phyloP scores from a whole-genome alignment of 495 filamentous ascomycete species.

The Haplographium delicatum region DNA sequence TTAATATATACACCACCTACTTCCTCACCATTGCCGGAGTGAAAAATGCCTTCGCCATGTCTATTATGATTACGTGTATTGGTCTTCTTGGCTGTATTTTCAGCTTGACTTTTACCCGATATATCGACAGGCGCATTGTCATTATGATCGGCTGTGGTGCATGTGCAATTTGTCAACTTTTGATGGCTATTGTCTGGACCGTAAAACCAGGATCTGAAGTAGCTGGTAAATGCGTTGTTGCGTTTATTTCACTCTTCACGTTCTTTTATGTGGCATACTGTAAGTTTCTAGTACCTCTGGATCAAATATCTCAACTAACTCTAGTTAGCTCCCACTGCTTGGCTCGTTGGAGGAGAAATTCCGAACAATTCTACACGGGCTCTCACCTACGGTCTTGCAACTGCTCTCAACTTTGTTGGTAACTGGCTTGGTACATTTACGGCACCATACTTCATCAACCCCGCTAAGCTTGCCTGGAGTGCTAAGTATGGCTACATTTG shows the following conservation, averaged over 20 bases:
- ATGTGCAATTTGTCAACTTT: constrained; percentile 48
- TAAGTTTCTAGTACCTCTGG: constrained; percentile 30
- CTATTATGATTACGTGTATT: constrained; percentile 49
- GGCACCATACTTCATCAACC: constrained; percentile 57
- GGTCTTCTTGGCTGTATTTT: constrained; percentile 51
- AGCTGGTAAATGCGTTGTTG: constrained; percentile 49
- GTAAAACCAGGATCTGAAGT: constrained; percentile 37
- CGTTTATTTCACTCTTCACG: constrained; percentile 50
- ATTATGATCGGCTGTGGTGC: constrained; percentile 49
- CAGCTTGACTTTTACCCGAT: constrained; percentile 47
- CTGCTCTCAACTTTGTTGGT: constrained; percentile 47
- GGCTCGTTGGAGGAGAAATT: constrained; percentile 56
- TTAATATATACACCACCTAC: constrained; percentile 52
- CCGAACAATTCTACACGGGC: constrained; percentile 47
- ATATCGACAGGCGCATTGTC: constrained; percentile 45
- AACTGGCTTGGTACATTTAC: constrained; percentile 55
- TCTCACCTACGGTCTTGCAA: constrained; percentile 52
- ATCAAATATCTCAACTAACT: constrained; percentile 17
- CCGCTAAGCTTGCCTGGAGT: constrained; percentile 27
- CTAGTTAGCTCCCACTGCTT: constrained; percentile 45
- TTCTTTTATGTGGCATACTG: constrained; percentile 42
- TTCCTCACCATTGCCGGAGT: constrained; percentile 60
- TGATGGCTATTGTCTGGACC: constrained; percentile 50
- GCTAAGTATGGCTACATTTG: constrained; percentile 40
- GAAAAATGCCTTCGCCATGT: constrained; percentile 53